phyloP scores from a whole-genome alignment of 768 basidiomycete genomes.

The Kwoniella pini region DNA sequence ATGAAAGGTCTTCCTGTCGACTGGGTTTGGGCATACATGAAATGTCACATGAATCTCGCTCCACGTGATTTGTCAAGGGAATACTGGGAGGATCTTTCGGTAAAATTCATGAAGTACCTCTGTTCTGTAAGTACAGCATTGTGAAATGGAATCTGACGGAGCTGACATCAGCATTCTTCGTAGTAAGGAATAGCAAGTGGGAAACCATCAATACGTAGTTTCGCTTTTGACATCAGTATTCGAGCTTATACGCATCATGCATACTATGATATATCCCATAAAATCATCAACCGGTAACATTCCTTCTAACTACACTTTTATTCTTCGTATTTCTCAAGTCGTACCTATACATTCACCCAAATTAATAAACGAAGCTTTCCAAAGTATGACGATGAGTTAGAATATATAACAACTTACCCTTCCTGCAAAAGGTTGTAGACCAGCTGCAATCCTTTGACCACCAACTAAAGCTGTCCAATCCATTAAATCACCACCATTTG shows the following conservation, averaged over 20 bases:
- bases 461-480: constrained; percentile 85
- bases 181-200: no score
- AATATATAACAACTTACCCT: constrained; percentile 29
- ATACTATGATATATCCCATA: no score
- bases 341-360: background rate
- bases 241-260: no score
- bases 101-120: background rate
- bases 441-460: constrained; percentile 73
- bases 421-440: constrained; percentile 57
- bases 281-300: no score
- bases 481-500: constrained; percentile 67
- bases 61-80: background rate
- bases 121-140: no score
- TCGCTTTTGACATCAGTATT: no score
- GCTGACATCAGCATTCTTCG: no score
- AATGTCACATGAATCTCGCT: background rate
- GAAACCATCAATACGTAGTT: no score
- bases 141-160: no score
- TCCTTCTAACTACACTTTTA: background rate
- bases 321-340: constrained; percentile 32
- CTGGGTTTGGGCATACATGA: background rate
- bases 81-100: background rate
- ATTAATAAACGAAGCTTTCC: background rate
- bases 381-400: background rate
- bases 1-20: background rate